These are phyloP conservation scores for Globisporangium perplexum DNA, from an alignment of 352 stramenopile genomes.

Conservation along the genomic window DNA sequence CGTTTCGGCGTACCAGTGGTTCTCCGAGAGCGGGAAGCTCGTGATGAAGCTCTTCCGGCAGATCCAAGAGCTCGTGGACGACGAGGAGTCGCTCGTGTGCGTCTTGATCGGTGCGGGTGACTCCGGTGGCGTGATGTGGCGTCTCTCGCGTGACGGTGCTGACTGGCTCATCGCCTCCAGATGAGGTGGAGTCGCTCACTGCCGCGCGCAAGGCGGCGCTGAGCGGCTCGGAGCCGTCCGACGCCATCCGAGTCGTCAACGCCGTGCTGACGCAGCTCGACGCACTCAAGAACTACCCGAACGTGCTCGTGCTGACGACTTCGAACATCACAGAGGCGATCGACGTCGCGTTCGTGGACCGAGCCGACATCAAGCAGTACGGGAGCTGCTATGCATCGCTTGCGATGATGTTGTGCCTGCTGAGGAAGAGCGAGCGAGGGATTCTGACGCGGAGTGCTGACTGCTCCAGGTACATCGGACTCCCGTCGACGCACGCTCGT, in stretches of 20 bases:
- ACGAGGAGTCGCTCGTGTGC: conserved; percentile 84
- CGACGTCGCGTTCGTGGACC: conserved; percentile 90
- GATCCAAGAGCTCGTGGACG: conserved; percentile 88
- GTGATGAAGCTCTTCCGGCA: conserved; percentile 90
- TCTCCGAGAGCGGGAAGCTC: conserved; percentile 92
- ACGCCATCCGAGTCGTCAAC: conserved; percentile 91
- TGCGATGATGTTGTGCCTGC: no score
- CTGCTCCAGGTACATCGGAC: conserved; percentile 50
- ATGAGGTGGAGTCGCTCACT: conserved; percentile 92
- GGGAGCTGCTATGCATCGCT: conserved; percentile 9
- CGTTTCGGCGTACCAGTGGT: conserved; percentile 61
- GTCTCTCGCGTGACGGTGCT: neutral
- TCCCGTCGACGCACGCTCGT: conserved; percentile 49
- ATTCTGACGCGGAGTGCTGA: no score
- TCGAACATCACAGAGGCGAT: conserved; percentile 92
- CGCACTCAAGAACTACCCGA: conserved; percentile 71
- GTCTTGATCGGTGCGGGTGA: conserved; percentile 78
- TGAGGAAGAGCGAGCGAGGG: no score
- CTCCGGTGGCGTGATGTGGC: neutral
- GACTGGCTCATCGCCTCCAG: conserved; percentile 13
- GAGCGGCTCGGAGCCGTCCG: conserved; percentile 81
- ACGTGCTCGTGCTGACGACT: conserved; percentile 92
- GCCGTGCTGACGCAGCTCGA: conserved; percentile 89
- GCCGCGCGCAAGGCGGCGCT: conserved; percentile 64
- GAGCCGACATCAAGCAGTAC: conserved; percentile 91